Percentiles rank a stretch among this genome's conserved stretches.
Evolutionary conservation across 306 rosid genomes (phyloP).

Genomic region (Begonia fuchsioides): DNA sequence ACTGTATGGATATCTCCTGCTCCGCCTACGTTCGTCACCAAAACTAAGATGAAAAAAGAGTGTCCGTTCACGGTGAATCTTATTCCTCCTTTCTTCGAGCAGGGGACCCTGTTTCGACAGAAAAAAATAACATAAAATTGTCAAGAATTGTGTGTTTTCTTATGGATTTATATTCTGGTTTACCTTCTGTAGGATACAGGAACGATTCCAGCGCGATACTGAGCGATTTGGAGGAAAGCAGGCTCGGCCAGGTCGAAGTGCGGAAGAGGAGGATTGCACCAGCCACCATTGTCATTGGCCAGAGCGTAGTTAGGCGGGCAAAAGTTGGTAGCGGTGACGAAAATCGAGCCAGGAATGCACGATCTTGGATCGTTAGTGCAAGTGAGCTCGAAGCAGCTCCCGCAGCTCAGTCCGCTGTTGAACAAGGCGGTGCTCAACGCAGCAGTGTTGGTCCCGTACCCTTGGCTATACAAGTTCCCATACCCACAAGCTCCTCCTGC

Average conservation of each 20-base stretch:
- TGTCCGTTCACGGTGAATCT: slow-evolving; percentile 86
- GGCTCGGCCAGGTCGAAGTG: slow-evolving; percentile 93
- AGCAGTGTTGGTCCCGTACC: slow-evolving; percentile 81
- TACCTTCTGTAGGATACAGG: slow-evolving; percentile 80
- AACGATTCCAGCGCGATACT: slow-evolving; percentile 81
- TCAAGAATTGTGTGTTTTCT: no score
- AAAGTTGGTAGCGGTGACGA: slow-evolving; percentile 78
- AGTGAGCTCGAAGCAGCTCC: slow-evolving; percentile 64
- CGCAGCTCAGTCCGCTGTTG: slow-evolving; percentile 83
- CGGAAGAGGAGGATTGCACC: slow-evolving; percentile 91
- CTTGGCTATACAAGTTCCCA: slow-evolving; percentile 82
- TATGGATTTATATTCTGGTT: no score
- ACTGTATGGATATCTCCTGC: slow-evolving; percentile 75
- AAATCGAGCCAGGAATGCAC: slow-evolving; percentile 65
- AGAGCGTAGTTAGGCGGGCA: slow-evolving; percentile 69
- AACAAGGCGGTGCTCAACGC: slow-evolving; percentile 85
- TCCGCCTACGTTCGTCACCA: slow-evolving; percentile 74
- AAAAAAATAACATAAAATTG: no score
- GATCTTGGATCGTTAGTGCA: slow-evolving; percentile 72
- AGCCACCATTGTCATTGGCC: slow-evolving; percentile 81
- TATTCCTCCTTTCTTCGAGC: slow-evolving; percentile 77
- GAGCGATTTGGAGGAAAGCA: slow-evolving; percentile 79
- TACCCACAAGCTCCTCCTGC: slow-evolving; percentile 95
- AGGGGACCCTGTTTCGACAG: slow-evolving; percentile 40
- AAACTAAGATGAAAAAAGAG: slow-evolving; percentile 84